Conservation (phyloP, 768 basidiomycete species). For the Mycena filopes region DNA sequence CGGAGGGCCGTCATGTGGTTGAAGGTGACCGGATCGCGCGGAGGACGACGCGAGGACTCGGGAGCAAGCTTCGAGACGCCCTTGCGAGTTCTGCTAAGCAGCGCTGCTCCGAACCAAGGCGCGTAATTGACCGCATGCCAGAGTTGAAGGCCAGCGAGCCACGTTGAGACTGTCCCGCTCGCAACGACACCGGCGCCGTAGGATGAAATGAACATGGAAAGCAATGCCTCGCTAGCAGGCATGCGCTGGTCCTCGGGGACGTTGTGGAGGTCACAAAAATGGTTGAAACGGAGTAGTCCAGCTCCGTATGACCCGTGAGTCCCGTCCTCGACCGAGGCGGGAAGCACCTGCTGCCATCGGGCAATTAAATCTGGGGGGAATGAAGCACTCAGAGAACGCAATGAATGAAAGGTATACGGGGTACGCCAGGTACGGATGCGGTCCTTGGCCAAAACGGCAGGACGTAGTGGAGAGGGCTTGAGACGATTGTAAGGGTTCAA, state of each 20-base stretch:
- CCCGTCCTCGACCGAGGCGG: slow-evolving; percentile 27
- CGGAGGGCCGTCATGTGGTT: slow-evolving; percentile 6
- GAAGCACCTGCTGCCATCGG: slow-evolving; percentile 10
- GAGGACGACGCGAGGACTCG: neutral
- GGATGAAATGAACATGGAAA: neutral
- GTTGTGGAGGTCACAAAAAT: slow-evolving; percentile 45
- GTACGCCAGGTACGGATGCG: slow-evolving; percentile 6
- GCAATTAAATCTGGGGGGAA: slow-evolving; percentile 17
- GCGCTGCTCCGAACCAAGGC: neutral
- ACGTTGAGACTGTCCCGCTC: neutral
- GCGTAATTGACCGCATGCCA: too few species aligned
- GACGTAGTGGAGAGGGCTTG: slow-evolving; percentile 8
- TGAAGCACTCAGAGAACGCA: neutral
- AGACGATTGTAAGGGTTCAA: slow-evolving; percentile 14
- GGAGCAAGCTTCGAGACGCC: slow-evolving; percentile 12
- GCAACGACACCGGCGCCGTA: neutral
- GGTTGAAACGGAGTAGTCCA: slow-evolving; percentile 44
- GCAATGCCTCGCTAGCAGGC: slow-evolving; percentile 36
- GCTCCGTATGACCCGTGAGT: slow-evolving; percentile 43
- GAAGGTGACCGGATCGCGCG: slow-evolving; percentile 5
- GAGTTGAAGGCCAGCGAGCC: slow-evolving; percentile 2
- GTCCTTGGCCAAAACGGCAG: too few species aligned
- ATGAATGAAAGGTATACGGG: slow-evolving; percentile 8
- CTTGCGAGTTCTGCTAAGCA: neutral
- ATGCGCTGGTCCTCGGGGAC: slow-evolving; percentile 41